Base-by-base conservation (phyloP, 2,329 filamentous ascomycete genomes). In the Aspergillus brunneoviolaceus region DNA sequence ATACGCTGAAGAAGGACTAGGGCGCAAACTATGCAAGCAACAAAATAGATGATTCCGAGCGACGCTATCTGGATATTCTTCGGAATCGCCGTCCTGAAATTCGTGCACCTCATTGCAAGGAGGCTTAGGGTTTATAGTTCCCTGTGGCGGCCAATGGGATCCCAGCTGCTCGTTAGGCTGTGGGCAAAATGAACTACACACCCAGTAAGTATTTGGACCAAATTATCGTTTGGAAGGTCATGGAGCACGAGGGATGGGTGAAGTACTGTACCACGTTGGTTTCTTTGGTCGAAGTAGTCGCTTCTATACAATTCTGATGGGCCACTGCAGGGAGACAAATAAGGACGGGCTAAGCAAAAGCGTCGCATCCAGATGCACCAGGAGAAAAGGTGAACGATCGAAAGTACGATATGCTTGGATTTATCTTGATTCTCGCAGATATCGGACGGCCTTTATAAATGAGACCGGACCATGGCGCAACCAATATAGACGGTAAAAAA, bases 21-120 rank as follows among this genome's bases (percentile, higher is more conserved):
- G 39, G 64, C 60, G 58, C 65, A 65, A 31, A 61, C 55, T 45
- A 67, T 60, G 58, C 59, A 63, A 51, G 59, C 51, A 49, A 56
- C 55, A 27, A 57, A 45, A 51, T 64, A 67, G n/a, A 65, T 23
- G 55, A 63, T 57, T 51, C 65, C 65, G 56, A 65, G 55, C 57
- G 56, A 57, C 10, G 60, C 51, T 42, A 51, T 48, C 33, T 58
- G 56, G n/a, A 58, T 52, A 52, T 60, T 58, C 52, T 51, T 35
- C 51, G 57, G 23, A 21, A 61, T 57, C 49, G 55, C 52, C 55
- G 39, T 52, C 58, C 58, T 27, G 23, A 56, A 49, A 62, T 62
- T 55, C 59, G 51, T 56, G 56, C 53, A 55, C 51, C 60, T 56
- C 66, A 68, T 68, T 52, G 60, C 62, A 58, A 35, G 49, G 7